phyloP scores from a whole-genome alignment of 768 basidiomycete species.

The Paxillus ammoniavirescens region DNA sequence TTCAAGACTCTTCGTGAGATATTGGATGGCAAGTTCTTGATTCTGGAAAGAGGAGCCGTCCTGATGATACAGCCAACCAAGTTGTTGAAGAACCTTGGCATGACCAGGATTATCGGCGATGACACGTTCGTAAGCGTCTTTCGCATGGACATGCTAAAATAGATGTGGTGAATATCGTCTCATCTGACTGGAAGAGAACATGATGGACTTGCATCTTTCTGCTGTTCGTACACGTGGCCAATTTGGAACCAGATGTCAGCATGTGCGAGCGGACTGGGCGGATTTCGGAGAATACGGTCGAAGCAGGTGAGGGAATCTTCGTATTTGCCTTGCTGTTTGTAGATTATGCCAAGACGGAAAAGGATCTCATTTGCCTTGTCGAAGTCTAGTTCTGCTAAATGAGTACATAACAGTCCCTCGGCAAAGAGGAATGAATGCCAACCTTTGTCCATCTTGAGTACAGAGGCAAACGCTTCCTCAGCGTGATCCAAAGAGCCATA shows the following conservation, averaged over 20 bases:
- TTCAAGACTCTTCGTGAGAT: slow-evolving; percentile 92
- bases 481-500: slow-evolving; percentile 98
- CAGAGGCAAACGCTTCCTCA: slow-evolving; percentile 96
- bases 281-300: slow-evolving; percentile 93
- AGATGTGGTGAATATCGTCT: slow-evolving; percentile 11
- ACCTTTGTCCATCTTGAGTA: slow-evolving; percentile 97
- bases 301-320: slow-evolving; percentile 87
- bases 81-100: slow-evolving; percentile 95
- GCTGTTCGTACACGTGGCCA: slow-evolving; percentile 97
- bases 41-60: slow-evolving; percentile 94
- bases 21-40: slow-evolving; percentile 90
- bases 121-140: slow-evolving; percentile 95
- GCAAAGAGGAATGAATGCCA: slow-evolving; percentile 18
- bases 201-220: slow-evolving; percentile 74
- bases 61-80: slow-evolving; percentile 98
- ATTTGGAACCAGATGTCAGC: slow-evolving; percentile 99
- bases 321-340: slow-evolving; percentile 98
- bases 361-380: slow-evolving; percentile 99
- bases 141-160: slow-evolving; percentile 77
- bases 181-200: background rate
- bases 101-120: slow-evolving; percentile 90
- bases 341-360: slow-evolving; percentile 97
- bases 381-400: slow-evolving; percentile 61
- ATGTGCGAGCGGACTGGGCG: slow-evolving; percentile 92
- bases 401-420: slow-evolving; percentile 24